Evolutionary conservation across 257 asterid species (phyloP).

Genomic region (Nicotiana obtusifolia): DNA sequence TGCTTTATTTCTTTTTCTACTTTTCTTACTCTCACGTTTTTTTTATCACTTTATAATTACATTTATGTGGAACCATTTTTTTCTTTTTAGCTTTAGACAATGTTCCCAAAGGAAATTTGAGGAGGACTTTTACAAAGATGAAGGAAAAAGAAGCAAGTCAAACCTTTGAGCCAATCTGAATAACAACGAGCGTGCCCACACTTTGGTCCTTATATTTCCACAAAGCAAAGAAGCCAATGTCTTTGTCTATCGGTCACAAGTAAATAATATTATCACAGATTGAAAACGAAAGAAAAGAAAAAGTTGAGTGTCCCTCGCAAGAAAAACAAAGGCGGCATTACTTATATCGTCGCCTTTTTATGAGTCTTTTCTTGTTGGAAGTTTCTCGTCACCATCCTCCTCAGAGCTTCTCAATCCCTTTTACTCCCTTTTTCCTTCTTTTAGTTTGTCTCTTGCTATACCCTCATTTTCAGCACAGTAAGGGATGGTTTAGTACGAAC

Average conservation of each 20-base stretch:
- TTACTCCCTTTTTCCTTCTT: neutral
- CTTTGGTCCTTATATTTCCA: neutral
- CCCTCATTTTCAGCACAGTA: neutral
- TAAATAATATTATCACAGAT: neutral
- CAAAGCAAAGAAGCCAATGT: conserved; percentile 2
- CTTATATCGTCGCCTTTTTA: neutral
- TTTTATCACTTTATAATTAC: too few relatives aligned
- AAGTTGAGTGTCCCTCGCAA: neutral
- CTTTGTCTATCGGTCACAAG: conserved; percentile 7
- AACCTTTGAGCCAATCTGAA: conserved; percentile 9
- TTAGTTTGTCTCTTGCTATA: conserved; percentile 1
- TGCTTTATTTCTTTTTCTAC: neutral
- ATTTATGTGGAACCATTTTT: neutral
- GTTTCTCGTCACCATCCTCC: neutral
- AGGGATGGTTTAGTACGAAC: too few relatives aligned
- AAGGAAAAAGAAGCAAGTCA: conserved; percentile 25
- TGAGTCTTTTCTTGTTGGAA: conserved; percentile 22
- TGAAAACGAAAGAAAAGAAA: neutral
- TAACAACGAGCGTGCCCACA: conserved; percentile 28
- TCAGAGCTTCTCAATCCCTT: neutral
- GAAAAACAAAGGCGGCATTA: conserved; percentile 12
- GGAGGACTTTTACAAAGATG: neutral
- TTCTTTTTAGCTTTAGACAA: neutral
- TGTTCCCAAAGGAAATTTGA: too few relatives aligned
- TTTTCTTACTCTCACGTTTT: too few relatives aligned